These are phyloP conservation scores for Fusarium sp. DNA, from an alignment of 2,329 filamentous ascomycete species.

Conservation along the genomic window DNA sequence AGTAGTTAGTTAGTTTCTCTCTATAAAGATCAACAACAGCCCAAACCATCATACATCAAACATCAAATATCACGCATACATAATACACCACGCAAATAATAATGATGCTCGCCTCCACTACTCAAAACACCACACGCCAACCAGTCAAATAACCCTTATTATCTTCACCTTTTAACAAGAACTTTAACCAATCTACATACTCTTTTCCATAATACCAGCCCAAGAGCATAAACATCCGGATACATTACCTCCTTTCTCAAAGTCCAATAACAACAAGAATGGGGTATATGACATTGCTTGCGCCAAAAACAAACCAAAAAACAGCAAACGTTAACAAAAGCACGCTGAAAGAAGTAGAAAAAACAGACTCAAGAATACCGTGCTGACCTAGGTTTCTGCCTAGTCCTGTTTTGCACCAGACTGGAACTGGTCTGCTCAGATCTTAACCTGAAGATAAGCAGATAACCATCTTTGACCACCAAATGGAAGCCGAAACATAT, in stretches of 20 bases:
- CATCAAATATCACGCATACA: not conserved
- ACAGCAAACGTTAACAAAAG: not conserved
- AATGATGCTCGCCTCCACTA: not conserved
- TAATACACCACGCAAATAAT: not conserved
- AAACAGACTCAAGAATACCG: not conserved
- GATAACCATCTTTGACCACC: not conserved
- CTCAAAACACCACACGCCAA: not conserved
- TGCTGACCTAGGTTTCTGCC: slow-evolving; percentile 21
- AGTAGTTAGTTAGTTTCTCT: not conserved
- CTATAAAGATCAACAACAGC: not conserved
- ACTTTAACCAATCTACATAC: slow-evolving; percentile 7
- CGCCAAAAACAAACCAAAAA: slow-evolving; percentile 3
- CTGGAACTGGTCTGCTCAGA: slow-evolving; percentile 20
- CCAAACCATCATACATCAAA: not conserved
- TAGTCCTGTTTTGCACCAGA: slow-evolving; percentile 36
- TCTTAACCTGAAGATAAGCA: not conserved
- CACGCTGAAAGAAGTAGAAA: not conserved
- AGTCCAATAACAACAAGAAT: slow-evolving; percentile 18
- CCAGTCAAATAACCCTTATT: not conserved
- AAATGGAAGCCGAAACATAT: not conserved
- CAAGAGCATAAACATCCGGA: slow-evolving; percentile 23
- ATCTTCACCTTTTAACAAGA: not conserved
- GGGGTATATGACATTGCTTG: slow-evolving; percentile 18
- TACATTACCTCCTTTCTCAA: slow-evolving; percentile 22
- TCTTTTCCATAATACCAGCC: slow-evolving; percentile 1